Evolutionary conservation across 2,329 filamentous ascomycete genomes (phyloP).

Genomic region (Madurella mycetomatis): DNA sequence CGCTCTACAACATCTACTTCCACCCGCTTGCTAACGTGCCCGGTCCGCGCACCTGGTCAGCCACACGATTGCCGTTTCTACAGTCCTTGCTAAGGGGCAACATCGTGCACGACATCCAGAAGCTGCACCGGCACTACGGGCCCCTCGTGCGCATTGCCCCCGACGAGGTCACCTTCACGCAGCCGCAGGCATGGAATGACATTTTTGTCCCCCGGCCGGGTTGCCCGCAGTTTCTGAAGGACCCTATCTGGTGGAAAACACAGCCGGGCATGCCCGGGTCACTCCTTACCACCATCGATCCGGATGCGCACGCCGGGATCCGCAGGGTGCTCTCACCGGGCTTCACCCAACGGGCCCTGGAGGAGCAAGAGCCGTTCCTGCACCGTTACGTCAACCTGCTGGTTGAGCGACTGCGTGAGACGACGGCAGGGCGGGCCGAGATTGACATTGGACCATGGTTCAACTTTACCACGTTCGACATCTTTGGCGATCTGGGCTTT

Average conservation of each 20-base stretch:
- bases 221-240: constrained; percentile 28
- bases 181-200: constrained; percentile 34
- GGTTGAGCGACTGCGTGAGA: constrained; percentile 27
- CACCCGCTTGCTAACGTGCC: constrained; percentile 20
- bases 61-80: constrained; percentile 15
- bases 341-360: constrained; percentile 36
- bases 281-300: constrained; percentile 29
- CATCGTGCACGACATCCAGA: constrained; percentile 20
- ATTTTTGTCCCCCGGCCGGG: constrained; percentile 35
- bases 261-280: constrained; percentile 22
- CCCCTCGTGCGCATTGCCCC: constrained; percentile 19
- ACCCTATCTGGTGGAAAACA: constrained; percentile 27
- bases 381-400: constrained; percentile 34
- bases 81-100: constrained; percentile 15
- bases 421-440: constrained; percentile 8
- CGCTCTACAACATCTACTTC: constrained; percentile 18
- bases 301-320: constrained; percentile 31
- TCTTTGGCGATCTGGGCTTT: constrained; percentile 25
- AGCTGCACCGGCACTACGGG: constrained; percentile 17
- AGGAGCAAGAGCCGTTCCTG: constrained; percentile 38
- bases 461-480: constrained; percentile 32
- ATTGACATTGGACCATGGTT: constrained; percentile 30
- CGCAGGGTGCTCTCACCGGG: constrained; percentile 35
- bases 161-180: constrained; percentile 30
- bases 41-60: constrained; percentile 16